Conservation (phyloP, 2,329 filamentous ascomycete genomes). For the Exophiala sideris region DNA sequence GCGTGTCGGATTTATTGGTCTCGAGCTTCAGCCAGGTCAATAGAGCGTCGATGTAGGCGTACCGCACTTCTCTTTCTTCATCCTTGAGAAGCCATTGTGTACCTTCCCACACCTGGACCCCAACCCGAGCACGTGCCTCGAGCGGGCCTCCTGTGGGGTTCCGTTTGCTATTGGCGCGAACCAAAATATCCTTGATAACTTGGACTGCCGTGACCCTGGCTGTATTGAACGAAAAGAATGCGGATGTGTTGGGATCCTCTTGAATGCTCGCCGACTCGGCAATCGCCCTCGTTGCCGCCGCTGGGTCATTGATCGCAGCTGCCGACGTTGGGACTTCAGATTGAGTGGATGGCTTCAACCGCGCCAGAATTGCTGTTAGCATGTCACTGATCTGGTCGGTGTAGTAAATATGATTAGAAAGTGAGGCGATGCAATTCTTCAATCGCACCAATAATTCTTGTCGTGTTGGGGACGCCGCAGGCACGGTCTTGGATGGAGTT, state of each 20-base stretch:
- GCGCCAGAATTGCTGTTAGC: conserved; percentile 73
- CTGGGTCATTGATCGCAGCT: conserved; percentile 51
- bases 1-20: conserved; percentile 64
- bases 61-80: conserved; percentile 70
- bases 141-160: conserved; percentile 58
- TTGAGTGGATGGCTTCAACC: conserved; percentile 64
- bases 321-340: conserved; percentile 45
- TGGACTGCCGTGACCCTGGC: conserved; percentile 65
- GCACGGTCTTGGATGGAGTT: conserved; percentile 30
- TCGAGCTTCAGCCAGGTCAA: conserved; percentile 82
- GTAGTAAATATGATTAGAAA: conserved; percentile 95
- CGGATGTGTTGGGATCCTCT: conserved; percentile 53
- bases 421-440: conserved; percentile 79
- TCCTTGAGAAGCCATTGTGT: conserved; percentile 90
- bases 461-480: conserved; percentile 52
- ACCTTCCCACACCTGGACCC: conserved; percentile 88
- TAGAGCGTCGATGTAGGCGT: conserved; percentile 80
- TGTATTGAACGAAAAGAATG: conserved; percentile 62
- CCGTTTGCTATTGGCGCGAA: conserved; percentile 70
- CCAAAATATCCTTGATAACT: conserved; percentile 76
- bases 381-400: conserved; percentile 94
- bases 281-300: conserved; percentile 47
- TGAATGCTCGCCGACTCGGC: conserved; percentile 48
- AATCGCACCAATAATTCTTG: conserved; percentile 66
- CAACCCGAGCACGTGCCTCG: conserved; percentile 70